Evolutionary conservation across 1,284 basidiomycete species (phyloP).

Genomic region (Tilletia caries): DNA sequence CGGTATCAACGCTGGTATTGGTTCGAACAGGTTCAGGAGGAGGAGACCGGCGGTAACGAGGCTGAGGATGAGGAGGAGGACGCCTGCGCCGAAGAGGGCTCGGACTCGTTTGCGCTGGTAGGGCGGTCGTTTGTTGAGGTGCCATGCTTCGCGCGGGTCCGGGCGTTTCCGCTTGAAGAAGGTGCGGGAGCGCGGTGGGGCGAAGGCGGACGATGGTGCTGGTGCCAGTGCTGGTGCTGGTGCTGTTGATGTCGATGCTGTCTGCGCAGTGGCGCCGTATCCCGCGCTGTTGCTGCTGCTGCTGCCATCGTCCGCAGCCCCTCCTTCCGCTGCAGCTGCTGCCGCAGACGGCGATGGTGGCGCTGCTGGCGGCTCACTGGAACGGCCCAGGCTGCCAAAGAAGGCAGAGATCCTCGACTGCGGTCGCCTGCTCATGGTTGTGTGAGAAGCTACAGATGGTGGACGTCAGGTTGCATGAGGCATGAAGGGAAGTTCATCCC

Average conservation of each 20-base stretch:
- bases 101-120: constrained; percentile 16
- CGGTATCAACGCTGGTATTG: constrained; percentile 32
- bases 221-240: not conserved
- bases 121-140: not conserved
- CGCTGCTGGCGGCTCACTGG: not conserved
- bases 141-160: not conserved
- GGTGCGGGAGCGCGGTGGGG: not conserved
- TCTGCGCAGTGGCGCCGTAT: not conserved
- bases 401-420: constrained; percentile 9
- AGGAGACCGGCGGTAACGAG: constrained; percentile 29
- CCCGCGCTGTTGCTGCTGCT: not conserved
- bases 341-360: not conserved
- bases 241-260: not conserved
- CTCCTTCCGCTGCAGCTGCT: not conserved
- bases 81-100: constrained; percentile 27
- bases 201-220: not conserved
- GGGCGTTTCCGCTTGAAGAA: constrained; percentile 11
- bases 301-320: not conserved
- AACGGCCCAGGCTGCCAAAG: constrained; percentile 1
- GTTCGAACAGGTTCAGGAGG: constrained; percentile 29
- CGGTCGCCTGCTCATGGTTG: constrained; percentile 7
- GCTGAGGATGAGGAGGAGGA: constrained; percentile 27
- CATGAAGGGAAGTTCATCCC: too few species aligned
- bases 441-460: not conserved
- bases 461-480: not conserved